Evolutionary conservation across 2,329 filamentous ascomycete species (phyloP).

Genomic region (Neofusicoccum ribis): DNA sequence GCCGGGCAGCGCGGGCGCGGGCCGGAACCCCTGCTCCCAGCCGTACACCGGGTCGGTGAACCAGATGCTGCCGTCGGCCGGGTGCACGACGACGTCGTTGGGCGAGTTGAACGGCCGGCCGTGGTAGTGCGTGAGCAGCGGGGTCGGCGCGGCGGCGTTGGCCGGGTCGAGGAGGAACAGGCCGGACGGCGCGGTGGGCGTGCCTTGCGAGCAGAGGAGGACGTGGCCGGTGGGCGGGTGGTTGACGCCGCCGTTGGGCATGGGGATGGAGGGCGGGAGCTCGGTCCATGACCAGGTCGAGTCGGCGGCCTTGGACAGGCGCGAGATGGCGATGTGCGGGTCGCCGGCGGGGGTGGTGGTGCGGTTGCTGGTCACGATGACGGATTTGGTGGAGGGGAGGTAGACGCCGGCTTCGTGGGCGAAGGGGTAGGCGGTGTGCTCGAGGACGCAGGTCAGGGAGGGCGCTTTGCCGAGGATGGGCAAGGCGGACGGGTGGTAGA

Average conservation of each 20-base stretch:
- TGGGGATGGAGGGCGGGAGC: background rate
- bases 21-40: conserved; percentile 27
- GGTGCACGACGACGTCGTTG: conserved; percentile 42
- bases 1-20: conserved; percentile 26
- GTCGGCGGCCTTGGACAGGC: background rate
- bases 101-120: conserved; percentile 45
- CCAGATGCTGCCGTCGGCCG: conserved; percentile 43
- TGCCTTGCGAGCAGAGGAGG: conserved; percentile 36
- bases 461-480: background rate
- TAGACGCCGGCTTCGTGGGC: conserved; percentile 51
- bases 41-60: conserved; percentile 46
- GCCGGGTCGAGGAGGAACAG: conserved; percentile 26
- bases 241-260: conserved; percentile 32
- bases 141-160: conserved; percentile 24
- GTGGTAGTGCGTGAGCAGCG: conserved; percentile 45
- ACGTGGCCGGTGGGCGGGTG: conserved; percentile 28
- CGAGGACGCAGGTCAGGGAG: conserved; percentile 29
- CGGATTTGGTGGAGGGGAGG: conserved; percentile 30
- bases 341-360: conserved; percentile 21
- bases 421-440: conserved; percentile 37
- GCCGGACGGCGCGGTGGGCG: conserved; percentile 16
- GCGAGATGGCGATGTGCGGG: conserved; percentile 26
- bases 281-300: background rate
- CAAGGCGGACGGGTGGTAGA: background rate
- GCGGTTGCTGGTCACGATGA: conserved; percentile 44